phyloP scores from a whole-genome alignment of 192 early-diverging fungal genomes.

The Podila horticola region DNA sequence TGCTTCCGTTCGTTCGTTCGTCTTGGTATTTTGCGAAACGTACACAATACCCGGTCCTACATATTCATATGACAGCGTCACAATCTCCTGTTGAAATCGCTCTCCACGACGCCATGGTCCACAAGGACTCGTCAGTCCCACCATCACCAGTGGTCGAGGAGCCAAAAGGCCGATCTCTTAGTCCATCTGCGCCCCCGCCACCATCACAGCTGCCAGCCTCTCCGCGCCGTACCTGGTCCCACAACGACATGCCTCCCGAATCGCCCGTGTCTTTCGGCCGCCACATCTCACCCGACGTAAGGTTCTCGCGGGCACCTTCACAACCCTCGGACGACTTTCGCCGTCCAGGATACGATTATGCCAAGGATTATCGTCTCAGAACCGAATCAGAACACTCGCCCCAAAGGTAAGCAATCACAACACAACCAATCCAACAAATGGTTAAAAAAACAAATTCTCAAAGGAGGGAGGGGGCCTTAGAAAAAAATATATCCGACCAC shows the following conservation, averaged over 20 bases:
- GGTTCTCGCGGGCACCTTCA: too few species aligned
- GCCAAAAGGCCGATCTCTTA: not conserved
- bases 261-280: not conserved
- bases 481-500: too few species aligned
- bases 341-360: too few species aligned
- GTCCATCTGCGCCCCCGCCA: not conserved
- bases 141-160: not conserved
- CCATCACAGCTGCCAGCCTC: not conserved
- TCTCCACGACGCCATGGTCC: not conserved
- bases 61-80: not conserved
- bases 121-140: not conserved
- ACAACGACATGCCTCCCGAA: not conserved
- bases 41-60: not conserved
- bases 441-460: too few species aligned
- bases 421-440: too few species aligned
- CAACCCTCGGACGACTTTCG: too few species aligned
- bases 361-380: too few species aligned
- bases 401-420: too few species aligned
- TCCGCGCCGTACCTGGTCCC: not conserved
- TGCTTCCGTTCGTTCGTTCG: too few species aligned
- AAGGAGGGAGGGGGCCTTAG: too few species aligned
- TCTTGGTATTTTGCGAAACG: too few species aligned
- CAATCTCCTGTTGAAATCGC: not conserved
- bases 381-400: too few species aligned
- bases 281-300: not conserved